Evolutionary conservation across 148 eudicot species (phyloP).

Genomic region (Spergularia marina): DNA sequence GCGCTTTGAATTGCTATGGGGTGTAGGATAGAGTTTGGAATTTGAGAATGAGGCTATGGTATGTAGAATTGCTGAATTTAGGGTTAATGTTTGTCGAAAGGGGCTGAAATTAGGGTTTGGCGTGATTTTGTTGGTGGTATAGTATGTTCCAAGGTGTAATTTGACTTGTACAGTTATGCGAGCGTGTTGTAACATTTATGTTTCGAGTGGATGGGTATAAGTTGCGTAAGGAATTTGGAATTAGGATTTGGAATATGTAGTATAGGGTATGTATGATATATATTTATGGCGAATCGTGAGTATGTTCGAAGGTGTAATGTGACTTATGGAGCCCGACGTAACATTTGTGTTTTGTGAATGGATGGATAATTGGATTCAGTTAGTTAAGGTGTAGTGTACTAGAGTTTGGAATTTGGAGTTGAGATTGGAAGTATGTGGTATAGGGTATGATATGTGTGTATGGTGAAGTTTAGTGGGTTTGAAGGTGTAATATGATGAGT

Average conservation of each 20-base stretch:
- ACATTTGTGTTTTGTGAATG: neutral
- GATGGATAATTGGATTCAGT: neutral
- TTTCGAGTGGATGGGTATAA: neutral
- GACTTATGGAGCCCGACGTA: neutral
- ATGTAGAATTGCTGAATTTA: neutral
- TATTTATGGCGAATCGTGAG: no score
- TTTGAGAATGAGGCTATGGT: neutral
- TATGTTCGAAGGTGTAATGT: no score
- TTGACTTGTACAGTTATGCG: neutral
- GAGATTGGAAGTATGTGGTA: neutral
- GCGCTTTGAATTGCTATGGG: no score
- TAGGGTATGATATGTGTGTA: neutral
- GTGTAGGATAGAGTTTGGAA: neutral
- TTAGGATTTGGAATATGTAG: no score
- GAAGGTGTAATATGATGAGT: neutral
- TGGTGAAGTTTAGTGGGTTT: neutral
- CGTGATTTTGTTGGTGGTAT: neutral
- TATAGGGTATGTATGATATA: no score
- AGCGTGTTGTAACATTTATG: neutral
- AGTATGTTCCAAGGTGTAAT: neutral
- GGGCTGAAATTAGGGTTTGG: no score
- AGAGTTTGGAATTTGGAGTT: neutral
- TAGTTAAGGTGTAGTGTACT: neutral
- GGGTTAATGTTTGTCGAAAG: neutral
- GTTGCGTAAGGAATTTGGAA: no score